Conservation (phyloP, 1,139 yeast genomes). For the Magnusiomyces suaveolens region DNA sequence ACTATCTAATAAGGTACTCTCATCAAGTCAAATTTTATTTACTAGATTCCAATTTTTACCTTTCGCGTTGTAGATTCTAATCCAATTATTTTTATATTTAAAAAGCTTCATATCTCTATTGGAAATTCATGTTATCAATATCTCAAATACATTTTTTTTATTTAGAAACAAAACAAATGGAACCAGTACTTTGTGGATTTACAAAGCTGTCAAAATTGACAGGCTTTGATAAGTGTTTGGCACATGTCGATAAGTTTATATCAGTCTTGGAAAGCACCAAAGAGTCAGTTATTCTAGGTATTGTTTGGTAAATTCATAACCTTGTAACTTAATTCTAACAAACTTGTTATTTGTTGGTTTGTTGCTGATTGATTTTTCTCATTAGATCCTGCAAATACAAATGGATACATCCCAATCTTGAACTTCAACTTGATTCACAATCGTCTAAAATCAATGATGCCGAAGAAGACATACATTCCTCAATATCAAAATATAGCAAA, state of each 20-base stretch:
- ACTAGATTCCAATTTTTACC: too few species aligned
- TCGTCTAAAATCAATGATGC: constrained; percentile 17
- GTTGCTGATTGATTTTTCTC: too few species aligned
- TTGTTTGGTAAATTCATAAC: background rate
- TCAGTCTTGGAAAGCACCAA: constrained; percentile 24
- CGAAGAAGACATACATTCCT: constrained; percentile 29
- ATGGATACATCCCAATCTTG: constrained; percentile 9
- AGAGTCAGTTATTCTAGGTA: constrained; percentile 16
- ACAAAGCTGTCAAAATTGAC: constrained; percentile 23
- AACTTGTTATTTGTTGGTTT: too few species aligned
- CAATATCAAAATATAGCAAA: constrained; percentile 29
- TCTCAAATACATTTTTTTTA: background rate
- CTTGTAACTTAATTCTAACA: too few species aligned
- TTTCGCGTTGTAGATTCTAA: background rate
- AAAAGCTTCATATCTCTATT: background rate
- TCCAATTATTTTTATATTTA: background rate
- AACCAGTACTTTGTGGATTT: constrained; percentile 25
- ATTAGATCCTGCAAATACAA: constrained; percentile 16
- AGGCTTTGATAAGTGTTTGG: constrained; percentile 24
- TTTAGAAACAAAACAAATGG: constrained; percentile 24
- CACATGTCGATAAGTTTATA: constrained; percentile 27
- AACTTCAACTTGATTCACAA: constrained; percentile 7
- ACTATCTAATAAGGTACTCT: background rate
- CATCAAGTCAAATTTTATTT: too few species aligned
- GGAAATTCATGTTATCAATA: background rate